Conservation (phyloP, 768 basidiomycete species). For the Phanerochaete sordida region DNA sequence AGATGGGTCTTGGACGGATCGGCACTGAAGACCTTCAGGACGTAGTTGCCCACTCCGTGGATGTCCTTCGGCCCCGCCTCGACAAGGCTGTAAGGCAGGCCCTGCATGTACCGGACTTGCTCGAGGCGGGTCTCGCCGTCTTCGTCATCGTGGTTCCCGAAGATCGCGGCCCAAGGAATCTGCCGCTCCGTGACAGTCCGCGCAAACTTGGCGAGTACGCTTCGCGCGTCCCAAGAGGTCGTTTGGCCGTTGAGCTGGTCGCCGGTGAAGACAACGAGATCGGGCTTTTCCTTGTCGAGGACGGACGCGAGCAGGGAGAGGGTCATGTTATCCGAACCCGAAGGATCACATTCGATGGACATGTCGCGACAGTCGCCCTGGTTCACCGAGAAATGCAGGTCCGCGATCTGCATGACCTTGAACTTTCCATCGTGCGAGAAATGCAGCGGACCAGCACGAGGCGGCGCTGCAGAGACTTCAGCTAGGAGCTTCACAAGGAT, state of each 20-base stretch:
- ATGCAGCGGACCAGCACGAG: slow-evolving; percentile 73
- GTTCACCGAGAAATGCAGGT: slow-evolving; percentile 88
- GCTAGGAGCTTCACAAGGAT: background rate
- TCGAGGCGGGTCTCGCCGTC: slow-evolving; percentile 56
- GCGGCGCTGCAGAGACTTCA: slow-evolving; percentile 43
- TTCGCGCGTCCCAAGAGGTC: slow-evolving; percentile 85
- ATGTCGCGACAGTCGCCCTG: slow-evolving; percentile 78
- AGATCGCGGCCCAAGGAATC: slow-evolving; percentile 89
- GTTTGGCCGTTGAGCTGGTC: slow-evolving; percentile 90
- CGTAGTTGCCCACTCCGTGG: slow-evolving; percentile 90
- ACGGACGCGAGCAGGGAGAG: slow-evolving; percentile 64
- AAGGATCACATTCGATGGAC: slow-evolving; percentile 40
- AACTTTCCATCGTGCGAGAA: slow-evolving; percentile 83
- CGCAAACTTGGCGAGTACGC: slow-evolving; percentile 87
- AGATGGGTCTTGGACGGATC: slow-evolving; percentile 88
- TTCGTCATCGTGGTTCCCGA: slow-evolving; percentile 94
- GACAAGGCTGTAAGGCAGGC: slow-evolving; percentile 82
- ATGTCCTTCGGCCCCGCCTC: slow-evolving; percentile 78
- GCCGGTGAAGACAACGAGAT: slow-evolving; percentile 88
- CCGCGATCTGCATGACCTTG: slow-evolving; percentile 88
- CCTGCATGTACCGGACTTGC: slow-evolving; percentile 70
- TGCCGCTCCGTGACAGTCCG: slow-evolving; percentile 65
- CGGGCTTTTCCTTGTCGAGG: slow-evolving; percentile 81
- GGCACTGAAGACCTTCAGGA: slow-evolving; percentile 78
- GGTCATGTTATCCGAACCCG: slow-evolving; percentile 79